Conservation (phyloP, 163 green algal genomes). For the Scenedesmus sp. region DNA sequence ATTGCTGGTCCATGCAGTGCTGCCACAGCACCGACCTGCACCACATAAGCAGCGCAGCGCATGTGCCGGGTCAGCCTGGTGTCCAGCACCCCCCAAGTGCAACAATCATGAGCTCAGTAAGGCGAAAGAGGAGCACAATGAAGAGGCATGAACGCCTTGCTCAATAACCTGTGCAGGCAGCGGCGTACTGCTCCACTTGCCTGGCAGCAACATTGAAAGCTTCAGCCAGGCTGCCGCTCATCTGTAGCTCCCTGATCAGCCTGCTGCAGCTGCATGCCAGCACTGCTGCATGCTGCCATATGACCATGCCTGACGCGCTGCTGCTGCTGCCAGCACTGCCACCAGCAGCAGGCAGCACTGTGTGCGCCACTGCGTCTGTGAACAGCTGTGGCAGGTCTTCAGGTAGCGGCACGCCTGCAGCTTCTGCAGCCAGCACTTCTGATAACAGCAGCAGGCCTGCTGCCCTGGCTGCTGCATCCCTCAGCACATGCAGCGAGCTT, state of each 20-base stretch:
- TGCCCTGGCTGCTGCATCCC: conserved; percentile 11
- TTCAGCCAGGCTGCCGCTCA: neutral
- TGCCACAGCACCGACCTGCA: neutral
- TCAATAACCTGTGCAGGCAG: neutral
- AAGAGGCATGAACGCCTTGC: neutral
- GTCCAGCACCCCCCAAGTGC: neutral
- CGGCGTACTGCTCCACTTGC: neutral
- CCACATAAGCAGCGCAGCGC: neutral
- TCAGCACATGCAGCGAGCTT: neutral
- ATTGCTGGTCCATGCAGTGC: neutral
- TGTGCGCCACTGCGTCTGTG: neutral
- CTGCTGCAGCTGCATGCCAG: conserved; percentile 8
- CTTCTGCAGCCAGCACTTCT: neutral
- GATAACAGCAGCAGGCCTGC: neutral
- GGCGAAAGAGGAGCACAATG: no score
- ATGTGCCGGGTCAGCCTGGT: neutral
- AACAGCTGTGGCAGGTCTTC: conserved; percentile 4
- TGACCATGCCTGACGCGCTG: neutral
- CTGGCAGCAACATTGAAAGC: neutral
- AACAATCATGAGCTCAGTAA: neutral
- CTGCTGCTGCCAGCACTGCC: neutral
- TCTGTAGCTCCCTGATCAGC: neutral
- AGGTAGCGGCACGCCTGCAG: neutral
- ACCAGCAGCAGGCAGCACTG: neutral
- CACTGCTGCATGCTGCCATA: neutral